Percentiles rank a stretch among this genome's conserved stretches.
phyloP scores from a whole-genome alignment of 305 asterid species.

The Solanum hybrid region DNA sequence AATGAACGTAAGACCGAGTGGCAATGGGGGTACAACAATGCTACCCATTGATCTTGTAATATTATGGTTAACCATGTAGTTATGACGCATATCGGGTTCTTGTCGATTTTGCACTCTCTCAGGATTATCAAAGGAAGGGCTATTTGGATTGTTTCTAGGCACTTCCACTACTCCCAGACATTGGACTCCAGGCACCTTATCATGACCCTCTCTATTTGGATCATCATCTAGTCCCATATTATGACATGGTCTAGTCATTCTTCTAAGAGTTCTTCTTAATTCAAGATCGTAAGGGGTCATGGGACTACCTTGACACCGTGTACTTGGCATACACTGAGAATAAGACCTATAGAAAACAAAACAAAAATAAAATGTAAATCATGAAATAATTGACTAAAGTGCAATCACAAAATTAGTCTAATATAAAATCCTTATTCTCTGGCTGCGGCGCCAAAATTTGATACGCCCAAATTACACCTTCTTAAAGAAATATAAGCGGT shows the following conservation, averaged over 20 bases:
- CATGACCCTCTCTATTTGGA: no score
- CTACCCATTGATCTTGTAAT: background rate
- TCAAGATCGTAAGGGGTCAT: background rate
- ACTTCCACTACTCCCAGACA: no score
- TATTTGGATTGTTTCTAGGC: no score
- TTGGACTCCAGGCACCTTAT: no score
- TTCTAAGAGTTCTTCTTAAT: background rate
- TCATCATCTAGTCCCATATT: background rate
- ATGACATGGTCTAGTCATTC: background rate
- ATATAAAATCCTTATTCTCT: background rate
- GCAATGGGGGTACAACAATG: background rate
- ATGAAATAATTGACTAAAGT: background rate
- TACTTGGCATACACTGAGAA: background rate
- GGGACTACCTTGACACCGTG: background rate
- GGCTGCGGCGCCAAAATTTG: background rate
- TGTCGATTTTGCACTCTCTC: background rate
- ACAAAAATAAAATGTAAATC: no score
- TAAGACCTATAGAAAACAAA: background rate
- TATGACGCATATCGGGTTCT: background rate
- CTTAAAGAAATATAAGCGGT: background rate
- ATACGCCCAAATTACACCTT: background rate
- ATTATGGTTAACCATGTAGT: background rate
- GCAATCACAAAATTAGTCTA: background rate
- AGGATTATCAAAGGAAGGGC: no score
- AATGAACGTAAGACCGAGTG: background rate